Evolutionary conservation across 2,329 filamentous ascomycete species (phyloP).

Genomic region (Alternaria brassicicola): DNA sequence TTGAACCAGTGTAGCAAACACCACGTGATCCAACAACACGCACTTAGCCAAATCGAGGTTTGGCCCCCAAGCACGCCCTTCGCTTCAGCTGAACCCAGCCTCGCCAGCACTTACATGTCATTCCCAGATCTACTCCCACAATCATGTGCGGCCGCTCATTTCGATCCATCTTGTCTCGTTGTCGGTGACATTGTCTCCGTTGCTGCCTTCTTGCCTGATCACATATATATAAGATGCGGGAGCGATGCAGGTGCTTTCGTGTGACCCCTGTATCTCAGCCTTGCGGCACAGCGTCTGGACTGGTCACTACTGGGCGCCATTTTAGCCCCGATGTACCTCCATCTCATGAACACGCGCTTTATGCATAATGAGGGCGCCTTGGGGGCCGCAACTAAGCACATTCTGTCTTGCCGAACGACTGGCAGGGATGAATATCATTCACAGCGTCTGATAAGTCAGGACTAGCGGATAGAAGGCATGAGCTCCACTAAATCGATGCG

Average conservation of each 20-base stretch:
- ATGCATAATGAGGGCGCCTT: neutral
- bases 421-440: neutral
- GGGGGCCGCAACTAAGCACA: neutral
- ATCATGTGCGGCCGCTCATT: constrained; percentile 42
- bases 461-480: neutral
- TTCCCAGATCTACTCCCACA: constrained; percentile 45
- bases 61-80: neutral
- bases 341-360: neutral
- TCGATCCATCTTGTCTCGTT: constrained; percentile 18
- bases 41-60: constrained; percentile 3
- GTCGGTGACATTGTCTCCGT: neutral
- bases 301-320: constrained; percentile 10
- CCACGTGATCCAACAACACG: constrained; percentile 5
- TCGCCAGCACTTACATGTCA: constrained; percentile 44
- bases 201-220: constrained; percentile 2
- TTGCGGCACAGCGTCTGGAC: constrained; percentile 27
- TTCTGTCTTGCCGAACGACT: neutral
- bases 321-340: constrained; percentile 4
- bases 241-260: constrained; percentile 5
- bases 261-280: constrained; percentile 25
- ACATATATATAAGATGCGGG: constrained; percentile 7
- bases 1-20: neutral
- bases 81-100: neutral
- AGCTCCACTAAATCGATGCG: neutral
- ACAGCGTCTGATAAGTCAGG: neutral